phyloP scores from a whole-genome alignment of 306 rosid species.

The Hippophae tibetana region DNA sequence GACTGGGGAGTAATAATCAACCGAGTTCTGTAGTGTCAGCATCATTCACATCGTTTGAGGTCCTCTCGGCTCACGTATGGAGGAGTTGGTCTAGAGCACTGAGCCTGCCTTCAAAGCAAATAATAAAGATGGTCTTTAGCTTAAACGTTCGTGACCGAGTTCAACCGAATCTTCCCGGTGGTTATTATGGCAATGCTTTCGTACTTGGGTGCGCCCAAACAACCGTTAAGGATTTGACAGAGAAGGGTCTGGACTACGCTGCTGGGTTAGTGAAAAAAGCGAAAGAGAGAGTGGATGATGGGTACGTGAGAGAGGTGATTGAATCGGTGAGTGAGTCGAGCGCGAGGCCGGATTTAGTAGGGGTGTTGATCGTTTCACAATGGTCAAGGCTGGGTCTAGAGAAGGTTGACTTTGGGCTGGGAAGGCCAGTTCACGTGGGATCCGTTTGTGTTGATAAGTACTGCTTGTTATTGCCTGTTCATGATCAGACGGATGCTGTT shows the following conservation, averaged over 20 bases:
- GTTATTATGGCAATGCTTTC: slow-evolving; percentile 84
- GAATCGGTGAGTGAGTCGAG: slow-evolving; percentile 48
- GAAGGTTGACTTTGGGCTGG: slow-evolving; percentile 63
- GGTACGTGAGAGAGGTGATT: slow-evolving; percentile 50
- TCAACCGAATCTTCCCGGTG: slow-evolving; percentile 55
- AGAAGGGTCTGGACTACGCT: slow-evolving; percentile 41
- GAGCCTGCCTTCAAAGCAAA: slow-evolving; percentile 53
- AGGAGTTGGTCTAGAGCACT: slow-evolving; percentile 80
- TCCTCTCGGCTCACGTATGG: slow-evolving; percentile 77
- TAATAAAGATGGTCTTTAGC: slow-evolving; percentile 57
- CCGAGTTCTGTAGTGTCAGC: slow-evolving; percentile 22
- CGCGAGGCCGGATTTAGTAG: slow-evolving; percentile 68
- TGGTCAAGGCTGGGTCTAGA: slow-evolving; percentile 93
- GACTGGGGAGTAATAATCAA: slow-evolving; percentile 22
- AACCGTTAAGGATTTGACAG: slow-evolving; percentile 41
- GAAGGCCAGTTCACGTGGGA: slow-evolving; percentile 50
- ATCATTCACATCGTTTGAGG: slow-evolving; percentile 57
- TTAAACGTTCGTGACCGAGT: slow-evolving; percentile 61
- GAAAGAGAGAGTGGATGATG: slow-evolving; percentile 57
- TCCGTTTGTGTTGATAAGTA: slow-evolving; percentile 69
- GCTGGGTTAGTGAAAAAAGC: slow-evolving; percentile 49
- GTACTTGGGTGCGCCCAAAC: slow-evolving; percentile 66
- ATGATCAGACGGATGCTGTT: slow-evolving; percentile 43
- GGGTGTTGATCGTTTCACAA: slow-evolving; percentile 68
- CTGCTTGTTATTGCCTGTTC: slow-evolving; percentile 66